A percentile compares a stretch with the other conserved stretches of the same genome.
phyloP scores from a whole-genome alignment of 306 rosid species.

The Medicago ruthenica region DNA sequence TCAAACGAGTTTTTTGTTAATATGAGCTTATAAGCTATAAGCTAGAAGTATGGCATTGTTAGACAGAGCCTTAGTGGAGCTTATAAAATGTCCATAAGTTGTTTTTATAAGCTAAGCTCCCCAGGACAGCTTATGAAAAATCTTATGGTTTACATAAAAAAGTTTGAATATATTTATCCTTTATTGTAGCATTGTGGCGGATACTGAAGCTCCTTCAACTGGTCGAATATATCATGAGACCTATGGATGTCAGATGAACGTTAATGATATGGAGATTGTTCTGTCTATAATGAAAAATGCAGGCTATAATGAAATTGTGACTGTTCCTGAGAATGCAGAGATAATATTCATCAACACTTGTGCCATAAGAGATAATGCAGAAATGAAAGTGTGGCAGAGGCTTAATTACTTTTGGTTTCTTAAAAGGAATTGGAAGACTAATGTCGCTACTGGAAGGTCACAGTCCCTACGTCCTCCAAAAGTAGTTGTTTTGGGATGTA shows the following conservation, averaged over 20 bases:
- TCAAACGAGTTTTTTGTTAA: no score
- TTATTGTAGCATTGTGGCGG: conserved; percentile 51
- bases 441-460: conserved; percentile 79
- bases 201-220: conserved; percentile 57
- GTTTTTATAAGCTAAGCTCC: no score
- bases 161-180: no score
- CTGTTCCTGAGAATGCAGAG: conserved; percentile 90
- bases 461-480: conserved; percentile 79
- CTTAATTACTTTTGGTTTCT: conserved; percentile 99
- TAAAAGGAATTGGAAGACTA: conserved; percentile 90
- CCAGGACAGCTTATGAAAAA: no score
- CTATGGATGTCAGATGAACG: conserved; percentile 97
- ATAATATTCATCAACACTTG: conserved; percentile 94
- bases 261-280: conserved; percentile 95
- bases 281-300: conserved; percentile 88
- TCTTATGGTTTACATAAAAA: no score
- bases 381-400: conserved; percentile 98
- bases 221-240: conserved; percentile 97
- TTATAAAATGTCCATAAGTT: no score
- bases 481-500: conserved; percentile 95
- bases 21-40: no score
- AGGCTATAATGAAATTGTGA: conserved; percentile 75
- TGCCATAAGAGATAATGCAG: conserved; percentile 98
- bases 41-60: no score
- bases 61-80: no score